Evolutionary conservation across 768 basidiomycete species (phyloP).

Genomic region (Amanita rimosa): DNA sequence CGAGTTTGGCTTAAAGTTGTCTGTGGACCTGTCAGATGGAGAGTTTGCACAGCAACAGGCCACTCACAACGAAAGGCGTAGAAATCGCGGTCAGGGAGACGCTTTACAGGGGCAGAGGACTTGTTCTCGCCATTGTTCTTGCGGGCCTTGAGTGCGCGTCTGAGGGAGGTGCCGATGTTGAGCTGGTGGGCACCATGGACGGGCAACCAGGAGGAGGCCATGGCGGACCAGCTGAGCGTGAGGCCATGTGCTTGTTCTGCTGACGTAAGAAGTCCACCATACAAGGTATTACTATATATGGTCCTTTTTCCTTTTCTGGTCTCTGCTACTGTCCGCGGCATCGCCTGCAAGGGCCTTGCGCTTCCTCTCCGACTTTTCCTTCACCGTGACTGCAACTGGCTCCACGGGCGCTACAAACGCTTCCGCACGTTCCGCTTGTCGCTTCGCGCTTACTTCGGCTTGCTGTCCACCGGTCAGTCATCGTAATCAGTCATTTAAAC

Average conservation of each 20-base stretch:
- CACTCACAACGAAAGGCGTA: constrained; percentile 68
- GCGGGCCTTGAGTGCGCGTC: constrained; percentile 58
- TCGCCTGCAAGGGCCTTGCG: constrained; percentile 26
- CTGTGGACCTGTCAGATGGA: constrained; percentile 21
- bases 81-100: constrained; percentile 55
- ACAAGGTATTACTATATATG: constrained; percentile 1
- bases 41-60: neutral
- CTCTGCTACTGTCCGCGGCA: constrained; percentile 22
- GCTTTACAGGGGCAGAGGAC: constrained; percentile 22
- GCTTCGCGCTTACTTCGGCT: constrained; percentile 59
- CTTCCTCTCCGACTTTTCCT: constrained; percentile 60
- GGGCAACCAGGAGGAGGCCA: constrained; percentile 40
- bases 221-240: constrained; percentile 3
- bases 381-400: constrained; percentile 55
- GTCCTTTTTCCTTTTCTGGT: constrained; percentile 16
- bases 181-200: constrained; percentile 46
- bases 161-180: constrained; percentile 50
- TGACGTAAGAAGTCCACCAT: neutral
- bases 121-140: constrained; percentile 41
- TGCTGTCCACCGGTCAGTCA: constrained; percentile 37
- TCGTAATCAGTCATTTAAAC: constrained; percentile 3
- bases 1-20: constrained; percentile 67
- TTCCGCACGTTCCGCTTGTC: constrained; percentile 73
- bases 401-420: constrained; percentile 87
- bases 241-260: neutral